These are phyloP conservation scores for Xerocomellus intermedius DNA, from an alignment of 768 basidiomycete genomes.

Conservation along the genomic window DNA sequence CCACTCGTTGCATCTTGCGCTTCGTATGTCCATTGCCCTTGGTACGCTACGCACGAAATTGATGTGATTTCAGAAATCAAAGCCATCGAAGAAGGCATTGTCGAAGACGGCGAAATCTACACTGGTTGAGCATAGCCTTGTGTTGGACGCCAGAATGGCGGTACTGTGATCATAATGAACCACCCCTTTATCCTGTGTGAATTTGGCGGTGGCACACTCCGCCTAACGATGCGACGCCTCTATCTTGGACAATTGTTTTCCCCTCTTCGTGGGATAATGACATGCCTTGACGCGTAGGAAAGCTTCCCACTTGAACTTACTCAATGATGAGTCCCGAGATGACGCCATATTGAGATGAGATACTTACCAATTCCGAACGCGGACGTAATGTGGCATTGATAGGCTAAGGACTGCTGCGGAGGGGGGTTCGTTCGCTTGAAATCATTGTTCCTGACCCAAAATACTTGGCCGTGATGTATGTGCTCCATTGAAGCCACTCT, in stretches of 20 bases:
- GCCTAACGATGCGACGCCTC: neutral
- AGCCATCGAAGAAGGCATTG: constrained; percentile 28
- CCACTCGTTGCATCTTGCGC: constrained; percentile 31
- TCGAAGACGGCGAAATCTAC: constrained; percentile 13
- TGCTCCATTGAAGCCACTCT: no score
- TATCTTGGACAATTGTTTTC: neutral
- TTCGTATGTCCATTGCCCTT: constrained; percentile 18
- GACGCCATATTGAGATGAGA: neutral
- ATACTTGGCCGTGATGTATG: neutral
- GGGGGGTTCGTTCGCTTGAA: neutral
- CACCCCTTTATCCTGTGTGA: neutral
- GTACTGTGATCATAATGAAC: neutral
- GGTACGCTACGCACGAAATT: neutral
- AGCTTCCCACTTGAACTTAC: neutral
- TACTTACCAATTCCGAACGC: neutral
- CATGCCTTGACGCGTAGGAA: neutral
- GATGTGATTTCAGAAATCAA: constrained; percentile 26
- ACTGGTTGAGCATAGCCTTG: neutral
- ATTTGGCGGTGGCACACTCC: neutral
- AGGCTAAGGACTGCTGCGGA: neutral
- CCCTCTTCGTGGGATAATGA: neutral
- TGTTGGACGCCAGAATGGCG: neutral
- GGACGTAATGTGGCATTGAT: neutral
- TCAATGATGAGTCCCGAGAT: no score
- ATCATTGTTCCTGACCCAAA: neutral